Percentiles rank a stretch among this genome's conserved stretches.
These are phyloP conservation scores for Lavandula angustifolia DNA, from an alignment of 257 asterid species.

Conservation along the genomic window DNA sequence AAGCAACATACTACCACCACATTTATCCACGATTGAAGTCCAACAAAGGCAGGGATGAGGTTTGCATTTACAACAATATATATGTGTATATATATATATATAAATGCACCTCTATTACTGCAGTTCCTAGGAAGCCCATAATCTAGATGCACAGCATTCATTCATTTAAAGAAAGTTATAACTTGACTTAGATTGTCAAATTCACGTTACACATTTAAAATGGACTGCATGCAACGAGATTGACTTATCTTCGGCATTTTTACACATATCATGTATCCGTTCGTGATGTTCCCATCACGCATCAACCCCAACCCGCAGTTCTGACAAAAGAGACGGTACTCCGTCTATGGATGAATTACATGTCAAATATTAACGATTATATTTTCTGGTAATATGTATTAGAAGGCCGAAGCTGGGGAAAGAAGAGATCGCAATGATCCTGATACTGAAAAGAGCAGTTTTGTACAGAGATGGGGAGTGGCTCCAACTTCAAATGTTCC, in stretches of 20 bases:
- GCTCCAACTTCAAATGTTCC: constrained; percentile 59
- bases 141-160: background rate
- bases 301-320: background rate
- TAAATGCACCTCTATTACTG: background rate
- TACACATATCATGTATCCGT: background rate
- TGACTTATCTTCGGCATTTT: background rate
- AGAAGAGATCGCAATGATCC: constrained; percentile 33
- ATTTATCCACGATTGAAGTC: constrained; percentile 53
- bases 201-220: background rate
- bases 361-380: constrained; percentile 10
- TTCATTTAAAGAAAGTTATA: background rate
- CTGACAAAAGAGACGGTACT: background rate
- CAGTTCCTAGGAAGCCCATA: background rate
- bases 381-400: constrained; percentile 11
- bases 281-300: too few species aligned
- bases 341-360: constrained; percentile 5
- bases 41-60: constrained; percentile 47
- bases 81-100: background rate
- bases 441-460: constrained; percentile 28
- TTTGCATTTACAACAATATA: constrained; percentile 30
- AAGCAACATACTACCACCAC: constrained; percentile 56
- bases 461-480: constrained; percentile 19
- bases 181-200: background rate
- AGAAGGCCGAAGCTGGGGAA: constrained; percentile 44
- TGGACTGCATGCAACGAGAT: background rate